These are phyloP conservation scores for Solanum peruvianum DNA, from an alignment of 257 asterid species.

Conservation along the genomic window DNA sequence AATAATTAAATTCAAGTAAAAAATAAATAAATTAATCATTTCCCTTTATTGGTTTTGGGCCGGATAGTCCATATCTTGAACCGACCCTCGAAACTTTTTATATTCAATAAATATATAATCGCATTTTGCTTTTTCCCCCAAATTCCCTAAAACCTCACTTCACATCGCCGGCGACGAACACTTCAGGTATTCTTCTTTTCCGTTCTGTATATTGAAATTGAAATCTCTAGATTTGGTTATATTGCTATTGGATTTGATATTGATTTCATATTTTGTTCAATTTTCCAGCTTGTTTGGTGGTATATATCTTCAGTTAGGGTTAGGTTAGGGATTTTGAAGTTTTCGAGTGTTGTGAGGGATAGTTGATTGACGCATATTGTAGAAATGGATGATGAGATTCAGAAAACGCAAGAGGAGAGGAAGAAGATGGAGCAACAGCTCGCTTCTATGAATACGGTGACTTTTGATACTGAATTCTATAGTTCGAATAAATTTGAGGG, in stretches of 20 bases:
- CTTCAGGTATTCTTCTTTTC: background rate
- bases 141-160: background rate
- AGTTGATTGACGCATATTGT: background rate
- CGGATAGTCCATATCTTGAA: background rate
- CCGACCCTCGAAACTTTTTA: background rate
- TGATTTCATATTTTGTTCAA: background rate
- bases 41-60: background rate
- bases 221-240: background rate
- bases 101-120: background rate
- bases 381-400: constrained; percentile 42
- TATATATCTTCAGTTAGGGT: background rate
- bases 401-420: constrained; percentile 64
- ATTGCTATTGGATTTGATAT: background rate
- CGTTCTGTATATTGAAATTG: background rate
- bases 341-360: background rate
- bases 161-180: background rate
- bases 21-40: background rate
- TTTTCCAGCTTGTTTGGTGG: background rate
- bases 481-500: constrained; percentile 58
- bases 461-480: constrained; percentile 68
- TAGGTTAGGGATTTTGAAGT: background rate
- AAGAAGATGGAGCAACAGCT: constrained; percentile 82
- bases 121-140: background rate
- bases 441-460: constrained; percentile 60
- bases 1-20: background rate